A percentile compares a stretch with the other conserved stretches of the same genome.
These are phyloP conservation scores for Backusella psychrophila DNA, from an alignment of 192 early-diverging fungal species.

Conservation along the genomic window DNA sequence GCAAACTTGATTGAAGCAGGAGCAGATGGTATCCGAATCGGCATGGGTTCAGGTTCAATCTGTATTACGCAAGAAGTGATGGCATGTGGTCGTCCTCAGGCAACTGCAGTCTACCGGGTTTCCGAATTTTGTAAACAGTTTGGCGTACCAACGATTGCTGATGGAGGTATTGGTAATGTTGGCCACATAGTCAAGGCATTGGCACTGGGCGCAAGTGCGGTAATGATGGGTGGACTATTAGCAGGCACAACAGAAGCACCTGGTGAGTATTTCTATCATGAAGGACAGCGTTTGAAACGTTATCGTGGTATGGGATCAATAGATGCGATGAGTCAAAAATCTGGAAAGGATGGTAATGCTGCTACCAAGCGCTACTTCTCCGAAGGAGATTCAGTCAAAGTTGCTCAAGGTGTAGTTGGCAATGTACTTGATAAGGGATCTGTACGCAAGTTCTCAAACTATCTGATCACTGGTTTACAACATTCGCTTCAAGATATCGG, in stretches of 20 bases:
- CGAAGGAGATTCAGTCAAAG: constrained; percentile 97
- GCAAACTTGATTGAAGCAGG: constrained; percentile 88
- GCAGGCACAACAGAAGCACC: constrained; percentile 96
- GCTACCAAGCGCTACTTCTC: constrained; percentile 93
- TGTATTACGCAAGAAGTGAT: constrained; percentile 99
- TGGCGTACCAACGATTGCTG: constrained; percentile 94
- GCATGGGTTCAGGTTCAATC: constrained; percentile 97
- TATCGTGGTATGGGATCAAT: constrained; percentile 99
- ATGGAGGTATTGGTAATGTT: constrained; percentile 96
- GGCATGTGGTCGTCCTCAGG: constrained; percentile 98
- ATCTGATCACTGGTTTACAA: constrained; percentile 92
- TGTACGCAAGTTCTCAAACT: constrained; percentile 90
- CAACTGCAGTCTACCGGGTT: constrained; percentile 93
- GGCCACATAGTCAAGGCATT: constrained; percentile 98
- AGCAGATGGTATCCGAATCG: constrained; percentile 92
- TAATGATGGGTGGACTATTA: constrained; percentile 98
- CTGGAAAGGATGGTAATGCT: constrained; percentile 63
- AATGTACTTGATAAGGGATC: constrained; percentile 97
- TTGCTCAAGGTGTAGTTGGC: constrained; percentile 97
- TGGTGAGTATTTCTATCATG: constrained; percentile 98
- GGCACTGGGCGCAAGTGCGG: constrained; percentile 91
- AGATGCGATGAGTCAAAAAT: constrained; percentile 88
- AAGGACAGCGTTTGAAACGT: constrained; percentile 95
- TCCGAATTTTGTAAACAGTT: constrained; percentile 92
- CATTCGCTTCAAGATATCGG: constrained; percentile 99